These are phyloP conservation scores for Flueggea neowawraea DNA, from an alignment of 441 rosid species.

Conservation along the genomic window DNA sequence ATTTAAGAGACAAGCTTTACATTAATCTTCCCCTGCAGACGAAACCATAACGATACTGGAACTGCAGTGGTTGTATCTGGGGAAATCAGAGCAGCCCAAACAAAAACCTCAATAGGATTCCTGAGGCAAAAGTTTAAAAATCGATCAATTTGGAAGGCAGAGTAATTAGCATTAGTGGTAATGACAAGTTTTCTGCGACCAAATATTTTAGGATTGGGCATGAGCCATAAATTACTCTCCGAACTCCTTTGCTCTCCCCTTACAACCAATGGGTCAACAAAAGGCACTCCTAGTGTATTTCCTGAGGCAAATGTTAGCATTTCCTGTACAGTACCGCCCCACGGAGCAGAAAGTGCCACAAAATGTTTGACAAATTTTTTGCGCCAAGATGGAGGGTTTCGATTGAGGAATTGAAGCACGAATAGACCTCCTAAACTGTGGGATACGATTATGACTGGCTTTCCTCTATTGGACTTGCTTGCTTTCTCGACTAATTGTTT, in stretches of 20 bases:
- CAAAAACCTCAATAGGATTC: background rate
- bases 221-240: conserved; percentile 82
- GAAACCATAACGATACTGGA: background rate
- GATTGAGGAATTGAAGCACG: conserved; percentile 58
- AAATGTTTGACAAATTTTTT: conserved; percentile 63
- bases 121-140: conserved; percentile 26
- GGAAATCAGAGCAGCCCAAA: background rate
- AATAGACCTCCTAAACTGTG: conserved; percentile 88
- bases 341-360: conserved; percentile 72
- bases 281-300: conserved; percentile 63
- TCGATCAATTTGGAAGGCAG: conserved; percentile 40
- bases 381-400: conserved; percentile 66
- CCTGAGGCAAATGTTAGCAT: conserved; percentile 81
- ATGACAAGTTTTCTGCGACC: conserved; percentile 41
- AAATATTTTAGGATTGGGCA: conserved; percentile 58
- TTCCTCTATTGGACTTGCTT: conserved; percentile 48
- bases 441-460: conserved; percentile 65
- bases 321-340: conserved; percentile 78
- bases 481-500: conserved; percentile 56
- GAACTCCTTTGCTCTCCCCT: conserved; percentile 73
- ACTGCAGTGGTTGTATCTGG: background rate
- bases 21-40: background rate
- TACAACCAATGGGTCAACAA: conserved; percentile 72
- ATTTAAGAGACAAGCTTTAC: background rate
- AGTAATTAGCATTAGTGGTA: conserved; percentile 43